Evolutionary conservation across 345 rosid genomes (phyloP), one percentile per base, ranked within the genome.

Genomic region (Salix brachista): DNA sequence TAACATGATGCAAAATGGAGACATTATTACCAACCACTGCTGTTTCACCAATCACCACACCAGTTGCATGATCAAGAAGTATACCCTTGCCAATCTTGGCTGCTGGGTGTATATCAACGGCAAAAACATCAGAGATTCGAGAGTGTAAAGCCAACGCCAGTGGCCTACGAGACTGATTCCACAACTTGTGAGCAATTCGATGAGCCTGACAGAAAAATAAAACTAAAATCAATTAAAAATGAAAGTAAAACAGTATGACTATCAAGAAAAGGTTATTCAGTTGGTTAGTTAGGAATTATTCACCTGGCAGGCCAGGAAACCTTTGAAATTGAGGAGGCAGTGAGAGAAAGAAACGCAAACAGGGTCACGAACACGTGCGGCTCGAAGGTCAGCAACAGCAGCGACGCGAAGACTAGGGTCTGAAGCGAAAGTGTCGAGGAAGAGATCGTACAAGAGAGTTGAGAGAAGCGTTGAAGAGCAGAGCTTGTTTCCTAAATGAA

Each of bases 381-480:
- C 99, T 61, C 91, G 94, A 1, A 95, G 96, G 78, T 95, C 99
- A 54, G 99, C 94, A 69, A 95, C 96, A 79, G 97, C 84, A 74
- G 99, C 98, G 74, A 93, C 85, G 28, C 89, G 79, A 8, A 95
- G 92, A 34, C 88, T 67, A 8, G 89, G 90, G 71, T 93, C 98
- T 19, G 92, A 85, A 72, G 97, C 73, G 91, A 93, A 89, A 70
- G 93, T 90, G 82, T 86, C 87, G 56, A 96, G 89, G 76, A 93
- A 96, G 42, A 96, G 96, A 84, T 96, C 99, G 82, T 96, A 96
- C 16, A 96, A 86, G 73, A 93, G 94, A 4, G 98, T 93, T 11
- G 99, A 92, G 71, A 96, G 96, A 46, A 96, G 91, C 44, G 99
- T 96, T 50, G 99, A 91, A 79, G 97, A 96, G 87, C 97, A 95